These are phyloP conservation scores for Xylaria sp. DNA, from an alignment of 2,329 filamentous ascomycete genomes.

Conservation along the genomic window DNA sequence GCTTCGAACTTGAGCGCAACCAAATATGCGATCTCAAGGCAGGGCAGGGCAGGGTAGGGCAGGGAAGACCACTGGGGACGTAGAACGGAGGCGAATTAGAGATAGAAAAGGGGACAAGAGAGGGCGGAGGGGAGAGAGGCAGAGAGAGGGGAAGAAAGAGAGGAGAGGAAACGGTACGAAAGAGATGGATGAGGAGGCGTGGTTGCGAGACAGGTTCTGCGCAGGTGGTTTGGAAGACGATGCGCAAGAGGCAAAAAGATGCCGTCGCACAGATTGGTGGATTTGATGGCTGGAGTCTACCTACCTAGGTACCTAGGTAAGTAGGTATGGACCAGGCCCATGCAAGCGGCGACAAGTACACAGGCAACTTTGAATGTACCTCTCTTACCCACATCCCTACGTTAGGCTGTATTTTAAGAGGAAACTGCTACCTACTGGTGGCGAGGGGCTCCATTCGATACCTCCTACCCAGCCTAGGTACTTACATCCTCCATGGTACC, in stretches of 20 bases:
- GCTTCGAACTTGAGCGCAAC: constrained; percentile 22
- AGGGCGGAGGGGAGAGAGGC: background rate
- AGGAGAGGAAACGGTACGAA: background rate
- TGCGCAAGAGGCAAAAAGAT: constrained; percentile 29
- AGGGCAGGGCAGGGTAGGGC: constrained; percentile 7
- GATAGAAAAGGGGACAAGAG: background rate
- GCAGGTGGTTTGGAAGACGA: constrained; percentile 21
- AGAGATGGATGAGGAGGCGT: constrained; percentile 17
- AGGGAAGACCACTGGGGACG: background rate
- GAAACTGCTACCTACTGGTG: too few relatives aligned
- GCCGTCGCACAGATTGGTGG: constrained; percentile 32
- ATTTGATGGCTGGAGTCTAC: background rate
- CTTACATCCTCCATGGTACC: too few relatives aligned
- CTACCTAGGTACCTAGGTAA: background rate
- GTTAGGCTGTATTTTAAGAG: too few relatives aligned
- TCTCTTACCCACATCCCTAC: too few relatives aligned
- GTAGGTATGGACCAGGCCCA: background rate
- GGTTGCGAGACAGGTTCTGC: constrained; percentile 22
- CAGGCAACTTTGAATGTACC: too few relatives aligned
- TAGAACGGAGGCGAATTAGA: constrained; percentile 1
- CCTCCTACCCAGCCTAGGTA: too few relatives aligned
- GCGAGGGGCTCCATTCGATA: too few relatives aligned
- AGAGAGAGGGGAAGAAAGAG: background rate
- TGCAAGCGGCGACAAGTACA: too few relatives aligned
- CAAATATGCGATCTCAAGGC: background rate